phyloP scores from a whole-genome alignment of 352 stramenopile species.

The Pythium aphanidermatum region DNA sequence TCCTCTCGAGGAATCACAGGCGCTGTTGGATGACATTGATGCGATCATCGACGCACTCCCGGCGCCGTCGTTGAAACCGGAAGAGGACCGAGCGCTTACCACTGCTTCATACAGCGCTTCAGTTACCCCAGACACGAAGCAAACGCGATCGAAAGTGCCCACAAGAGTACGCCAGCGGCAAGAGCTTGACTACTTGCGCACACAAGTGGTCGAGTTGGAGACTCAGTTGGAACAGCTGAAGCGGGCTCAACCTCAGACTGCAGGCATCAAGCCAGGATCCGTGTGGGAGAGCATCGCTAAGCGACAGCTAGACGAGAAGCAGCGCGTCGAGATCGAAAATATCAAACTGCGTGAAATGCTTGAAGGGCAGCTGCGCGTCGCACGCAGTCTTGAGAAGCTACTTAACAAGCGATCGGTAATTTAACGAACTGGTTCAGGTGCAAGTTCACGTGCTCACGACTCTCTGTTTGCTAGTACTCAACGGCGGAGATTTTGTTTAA shows the following conservation, averaged over 20 bases:
- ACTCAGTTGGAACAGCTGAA: constrained; percentile 9
- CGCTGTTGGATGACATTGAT: no score
- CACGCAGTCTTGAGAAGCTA: constrained; percentile 30
- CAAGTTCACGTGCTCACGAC: not conserved
- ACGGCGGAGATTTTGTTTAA: no score
- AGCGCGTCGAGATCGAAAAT: constrained; percentile 38
- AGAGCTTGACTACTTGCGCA: constrained; percentile 26
- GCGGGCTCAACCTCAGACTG: not conserved
- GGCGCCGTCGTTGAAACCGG: no score
- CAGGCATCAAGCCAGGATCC: not conserved
- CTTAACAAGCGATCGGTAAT: constrained; percentile 29
- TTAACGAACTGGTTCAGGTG: not conserved
- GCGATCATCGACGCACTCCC: no score
- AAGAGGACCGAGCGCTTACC: no score
- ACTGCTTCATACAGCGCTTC: no score
- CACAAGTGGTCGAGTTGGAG: constrained; percentile 22
- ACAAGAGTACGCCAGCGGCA: no score
- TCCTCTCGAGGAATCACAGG: no score
- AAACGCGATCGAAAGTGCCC: no score
- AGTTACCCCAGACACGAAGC: no score
- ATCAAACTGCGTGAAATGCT: constrained; percentile 34
- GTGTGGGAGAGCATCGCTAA: constrained; percentile 35
- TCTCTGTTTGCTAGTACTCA: not conserved
- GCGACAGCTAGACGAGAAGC: constrained; percentile 27
- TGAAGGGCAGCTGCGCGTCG: constrained; percentile 32